Evolutionary conservation across 2,329 filamentous ascomycete species (phyloP).

Genomic region (Scedosporium boydii): DNA sequence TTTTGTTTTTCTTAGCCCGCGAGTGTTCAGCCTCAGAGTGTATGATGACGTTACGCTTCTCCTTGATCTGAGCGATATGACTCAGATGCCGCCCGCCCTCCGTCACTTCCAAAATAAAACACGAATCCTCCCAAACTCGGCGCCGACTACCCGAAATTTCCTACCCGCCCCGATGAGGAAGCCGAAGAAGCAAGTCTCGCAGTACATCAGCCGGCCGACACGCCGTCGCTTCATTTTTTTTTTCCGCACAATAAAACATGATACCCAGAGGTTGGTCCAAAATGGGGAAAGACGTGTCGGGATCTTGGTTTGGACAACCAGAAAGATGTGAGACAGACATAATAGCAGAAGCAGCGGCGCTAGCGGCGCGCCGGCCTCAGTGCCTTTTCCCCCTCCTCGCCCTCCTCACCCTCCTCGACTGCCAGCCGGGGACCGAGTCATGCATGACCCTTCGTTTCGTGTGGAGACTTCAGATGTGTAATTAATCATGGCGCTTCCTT

Average conservation of each 20-base stretch:
- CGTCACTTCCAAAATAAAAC: background rate
- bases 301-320: background rate
- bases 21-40: slow-evolving; percentile 46
- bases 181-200: background rate
- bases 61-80: background rate
- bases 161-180: background rate
- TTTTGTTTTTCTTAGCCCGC: slow-evolving; percentile 33
- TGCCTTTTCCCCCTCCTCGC: too few relatives aligned
- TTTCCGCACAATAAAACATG: background rate
- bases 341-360: background rate
- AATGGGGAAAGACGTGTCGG: background rate
- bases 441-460: too few relatives aligned
- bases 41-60: slow-evolving; percentile 20
- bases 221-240: background rate
- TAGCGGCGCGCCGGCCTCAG: too few relatives aligned
- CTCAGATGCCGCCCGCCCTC: background rate
- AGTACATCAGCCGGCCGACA: background rate
- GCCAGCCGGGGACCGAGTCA: too few relatives aligned
- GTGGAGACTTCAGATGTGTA: too few relatives aligned
- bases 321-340: background rate
- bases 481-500: too few relatives aligned
- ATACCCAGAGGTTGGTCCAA: background rate
- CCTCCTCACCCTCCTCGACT: too few relatives aligned
- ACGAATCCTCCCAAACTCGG: background rate
- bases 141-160: background rate